Base-by-base conservation (phyloP, 2,329 filamentous ascomycete genomes). In the Claviceps lovelessii region DNA sequence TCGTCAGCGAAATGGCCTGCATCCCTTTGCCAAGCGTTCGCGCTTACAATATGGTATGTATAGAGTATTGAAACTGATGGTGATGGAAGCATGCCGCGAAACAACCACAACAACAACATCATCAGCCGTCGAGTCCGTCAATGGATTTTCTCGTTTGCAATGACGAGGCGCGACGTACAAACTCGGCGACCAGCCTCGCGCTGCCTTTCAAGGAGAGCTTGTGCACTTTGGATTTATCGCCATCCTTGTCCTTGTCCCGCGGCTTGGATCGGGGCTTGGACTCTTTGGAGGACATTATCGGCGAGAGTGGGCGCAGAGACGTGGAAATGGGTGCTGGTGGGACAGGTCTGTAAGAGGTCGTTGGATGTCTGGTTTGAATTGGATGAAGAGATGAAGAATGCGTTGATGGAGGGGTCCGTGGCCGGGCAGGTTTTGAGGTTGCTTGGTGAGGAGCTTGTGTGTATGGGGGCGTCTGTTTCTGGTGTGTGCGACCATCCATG, bases 131-230 rank as follows among this genome's bases (percentile, higher is more conserved):
- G 19, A 10, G 33, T 39, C 23, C 33, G 42, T 23, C 19, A 44
- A 46, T 33, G 1, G 17, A 37, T 33, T 13, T 10, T 17, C 23
- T 31, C 5, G 23, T 15, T 11, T 8, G 2, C 17, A 39, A 7
- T 11, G 44, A 45, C 17, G 52, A 11, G 49, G 6, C 42, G 47
- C 13, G 55, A 28, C 52, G 23, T 48, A 95, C 90, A 70, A 98
- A 98, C 75, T 98, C 93, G 48, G 91, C 87, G 56, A 97, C 90
- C 42, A 95, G 80, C 72, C 91, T 94, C 44, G 89, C 82, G 62
- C 74, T 80, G 72, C 86, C 88, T 71, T 90, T 91, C 58, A 96
- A 77, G 42, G 90, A 88, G 59, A 98, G 81, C 77, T 95, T 97
- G 76, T 98, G 93, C 58, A 90, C 83, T 72, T 96, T 95, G 62